Base-by-base conservation (phyloP, 306 rosid genomes). In the Bauhinia variegata region DNA sequence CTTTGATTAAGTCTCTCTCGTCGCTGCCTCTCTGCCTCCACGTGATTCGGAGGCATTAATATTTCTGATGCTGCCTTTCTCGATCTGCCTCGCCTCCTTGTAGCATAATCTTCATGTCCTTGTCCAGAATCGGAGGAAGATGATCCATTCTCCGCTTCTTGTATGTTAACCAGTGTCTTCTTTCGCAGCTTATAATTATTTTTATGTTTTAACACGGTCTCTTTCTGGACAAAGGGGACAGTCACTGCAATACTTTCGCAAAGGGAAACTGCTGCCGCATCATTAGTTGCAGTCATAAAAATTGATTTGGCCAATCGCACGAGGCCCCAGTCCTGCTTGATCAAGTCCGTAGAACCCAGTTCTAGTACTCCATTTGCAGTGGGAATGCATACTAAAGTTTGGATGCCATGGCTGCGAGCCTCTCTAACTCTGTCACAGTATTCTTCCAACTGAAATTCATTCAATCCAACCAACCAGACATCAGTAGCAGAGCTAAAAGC, bases 21-120 rank as follows among this genome's bases (percentile, higher is more conserved):
- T 4, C 91, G 60, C 15, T 83, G 88, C 52, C 91, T 73, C 77
- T 88, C 91, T 0, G 91, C 91, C 60, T 85, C 89, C 46, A 88
- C 91, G 33, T 88, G 85, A 65, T 82, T 78, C 4, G 47, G 18
- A 1, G 83, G 85, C 9, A 60, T n/a, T n/a, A n/a, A n/a, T n/a
- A n/a, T 36, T 77, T 53, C 46, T 50, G 4, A 42, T 4, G 3
- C 1, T 5, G 57, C 23, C 3, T 70, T 71, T 54, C 74, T 56
- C 6, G 75, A 58, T 48, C 65, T 33, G 43, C 76, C 72, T 41
- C 68, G 54, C 34, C 2, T 31, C 36, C 7, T 8, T 4, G 37
- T 7, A 16, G 4, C 10, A 15, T 17, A 4, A 32, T 14, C 14
- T 48, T 12, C 5, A 8, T 0, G 30, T 11, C 2, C 67, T 13